A percentile compares a stretch with the other conserved stretches of the same genome.
phyloP scores from a whole-genome alignment of 108 stramenopile genomes.

The Skeletonema menzelii region DNA sequence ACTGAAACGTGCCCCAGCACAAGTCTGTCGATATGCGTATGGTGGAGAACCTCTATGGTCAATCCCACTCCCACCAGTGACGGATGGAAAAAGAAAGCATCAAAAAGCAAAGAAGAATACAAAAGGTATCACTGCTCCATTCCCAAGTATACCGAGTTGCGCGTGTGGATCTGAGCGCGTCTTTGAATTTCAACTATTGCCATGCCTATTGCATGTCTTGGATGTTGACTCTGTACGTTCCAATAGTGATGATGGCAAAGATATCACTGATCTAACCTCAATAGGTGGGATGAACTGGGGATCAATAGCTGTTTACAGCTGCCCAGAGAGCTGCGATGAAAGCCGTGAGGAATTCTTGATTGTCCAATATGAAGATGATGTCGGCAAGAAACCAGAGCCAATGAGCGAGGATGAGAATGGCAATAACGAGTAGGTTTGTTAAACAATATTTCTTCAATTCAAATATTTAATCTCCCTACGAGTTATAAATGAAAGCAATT shows the following conservation, averaged over 20 bases:
- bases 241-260: neutral
- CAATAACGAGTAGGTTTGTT: neutral
- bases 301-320: constrained; percentile 74
- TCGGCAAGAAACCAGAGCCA: neutral
- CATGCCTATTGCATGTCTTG: constrained; percentile 71
- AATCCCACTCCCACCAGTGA: constrained; percentile 24
- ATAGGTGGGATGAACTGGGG: constrained; percentile 85
- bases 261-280: constrained; percentile 30
- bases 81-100: neutral
- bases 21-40: constrained; percentile 79
- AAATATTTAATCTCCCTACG: neutral
- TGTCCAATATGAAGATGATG: constrained; percentile 60
- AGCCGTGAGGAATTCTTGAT: constrained; percentile 57
- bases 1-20: constrained; percentile 64
- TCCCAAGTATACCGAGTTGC: constrained; percentile 49
- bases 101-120: constrained; percentile 1
- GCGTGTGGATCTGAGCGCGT: constrained; percentile 50
- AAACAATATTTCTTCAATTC: neutral
- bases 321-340: constrained; percentile 54
- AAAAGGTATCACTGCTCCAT: neutral
- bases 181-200: constrained; percentile 79
- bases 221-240: constrained; percentile 56
- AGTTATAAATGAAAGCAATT: constrained; percentile 1
- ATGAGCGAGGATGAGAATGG: constrained; percentile 7
- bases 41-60: constrained; percentile 88